These are phyloP conservation scores for Entonaema liquescens DNA, from an alignment of 495 filamentous ascomycete genomes.

Conservation along the genomic window DNA sequence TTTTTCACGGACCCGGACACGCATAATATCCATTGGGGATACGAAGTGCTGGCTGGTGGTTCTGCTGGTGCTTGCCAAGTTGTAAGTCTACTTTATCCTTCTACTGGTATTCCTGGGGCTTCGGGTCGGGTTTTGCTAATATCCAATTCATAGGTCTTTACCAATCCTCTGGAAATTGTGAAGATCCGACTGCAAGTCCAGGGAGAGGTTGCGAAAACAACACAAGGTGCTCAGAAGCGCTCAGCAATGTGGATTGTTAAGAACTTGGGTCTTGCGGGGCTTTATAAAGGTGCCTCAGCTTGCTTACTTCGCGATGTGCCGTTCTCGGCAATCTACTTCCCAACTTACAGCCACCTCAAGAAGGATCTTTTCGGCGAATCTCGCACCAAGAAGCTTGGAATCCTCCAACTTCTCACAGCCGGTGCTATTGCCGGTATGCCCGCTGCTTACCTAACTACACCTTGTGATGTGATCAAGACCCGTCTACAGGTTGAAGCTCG, in stretches of 20 bases:
- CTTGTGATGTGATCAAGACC: conserved; percentile 99
- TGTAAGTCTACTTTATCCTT: conserved; percentile 63
- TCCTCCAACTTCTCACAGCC: conserved; percentile 90
- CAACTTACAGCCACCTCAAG: conserved; percentile 94
- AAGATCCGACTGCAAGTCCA: conserved; percentile 99
- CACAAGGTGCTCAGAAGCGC: conserved; percentile 82
- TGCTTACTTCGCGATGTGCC: conserved; percentile 95
- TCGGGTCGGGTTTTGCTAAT: conserved; percentile 23
- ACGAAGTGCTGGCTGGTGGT: conserved; percentile 89
- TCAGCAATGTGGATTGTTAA: conserved; percentile 97
- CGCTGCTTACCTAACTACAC: conserved; percentile 95
- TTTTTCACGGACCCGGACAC: conserved; percentile 79
- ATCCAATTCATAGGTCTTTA: conserved; percentile 73
- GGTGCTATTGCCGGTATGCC: conserved; percentile 99
- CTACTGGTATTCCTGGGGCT: background rate
- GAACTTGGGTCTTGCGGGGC: conserved; percentile 91
- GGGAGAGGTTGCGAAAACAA: conserved; percentile 90
- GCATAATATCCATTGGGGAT: conserved; percentile 72
- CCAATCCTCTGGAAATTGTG: conserved; percentile 97
- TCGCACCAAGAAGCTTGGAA: conserved; percentile 86
- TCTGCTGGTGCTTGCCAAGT: conserved; percentile 94
- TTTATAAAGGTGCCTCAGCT: conserved; percentile 97
- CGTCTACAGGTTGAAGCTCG: conserved; percentile 95
- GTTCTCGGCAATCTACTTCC: conserved; percentile 99
- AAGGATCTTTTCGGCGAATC: conserved; percentile 91